Conservation (phyloP, 345 rosid genomes). For the Sisymbrium altissimum region DNA sequence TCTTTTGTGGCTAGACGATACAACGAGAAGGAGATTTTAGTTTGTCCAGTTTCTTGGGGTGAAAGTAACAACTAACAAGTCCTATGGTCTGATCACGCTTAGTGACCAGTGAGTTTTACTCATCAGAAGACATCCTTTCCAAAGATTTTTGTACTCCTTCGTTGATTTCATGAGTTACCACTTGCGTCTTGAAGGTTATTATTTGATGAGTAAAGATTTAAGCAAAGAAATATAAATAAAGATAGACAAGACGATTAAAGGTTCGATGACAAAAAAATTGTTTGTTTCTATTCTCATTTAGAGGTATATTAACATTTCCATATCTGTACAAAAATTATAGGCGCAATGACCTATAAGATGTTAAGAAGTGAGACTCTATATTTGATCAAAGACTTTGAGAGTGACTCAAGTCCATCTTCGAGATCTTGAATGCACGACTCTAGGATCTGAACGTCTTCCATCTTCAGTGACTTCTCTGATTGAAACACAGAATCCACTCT, state of each 20-base stretch:
- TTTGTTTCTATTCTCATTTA: background rate
- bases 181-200: background rate
- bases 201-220: background rate
- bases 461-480: slow-evolving; percentile 9
- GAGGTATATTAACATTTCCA: background rate
- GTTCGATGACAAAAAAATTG: background rate
- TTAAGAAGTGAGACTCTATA: slow-evolving; percentile 43
- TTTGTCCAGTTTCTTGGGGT: background rate
- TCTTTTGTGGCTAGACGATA: no score
- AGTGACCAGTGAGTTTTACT: background rate
- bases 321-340: background rate
- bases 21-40: background rate
- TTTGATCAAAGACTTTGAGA: slow-evolving; percentile 41
- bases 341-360: slow-evolving; percentile 20
- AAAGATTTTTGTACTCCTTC: background rate
- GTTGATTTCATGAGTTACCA: background rate
- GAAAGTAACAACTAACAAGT: background rate
- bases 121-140: background rate
- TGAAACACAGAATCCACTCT: slow-evolving; percentile 31
- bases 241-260: background rate
- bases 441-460: slow-evolving; percentile 20
- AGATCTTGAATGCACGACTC: slow-evolving; percentile 46
- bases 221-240: background rate
- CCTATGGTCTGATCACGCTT: background rate
- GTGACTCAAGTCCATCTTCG: slow-evolving; percentile 41